phyloP scores from a whole-genome alignment of 2,329 filamentous ascomycete genomes.

The Talaromyces funiculosus region DNA sequence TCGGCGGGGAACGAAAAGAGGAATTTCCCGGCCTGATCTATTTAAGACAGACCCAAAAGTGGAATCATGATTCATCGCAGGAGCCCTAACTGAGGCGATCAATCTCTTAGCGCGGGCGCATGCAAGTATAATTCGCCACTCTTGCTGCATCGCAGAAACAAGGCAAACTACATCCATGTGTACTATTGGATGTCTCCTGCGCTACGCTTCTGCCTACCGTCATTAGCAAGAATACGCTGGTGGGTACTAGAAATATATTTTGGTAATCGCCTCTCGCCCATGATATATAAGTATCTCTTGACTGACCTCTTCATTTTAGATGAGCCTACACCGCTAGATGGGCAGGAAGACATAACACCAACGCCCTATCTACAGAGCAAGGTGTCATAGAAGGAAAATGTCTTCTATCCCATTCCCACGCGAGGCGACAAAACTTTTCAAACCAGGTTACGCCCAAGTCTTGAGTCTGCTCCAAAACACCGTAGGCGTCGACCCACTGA shows the following conservation, averaged over 20 bases:
- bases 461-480: conserved; percentile 6
- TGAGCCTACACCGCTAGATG: background rate
- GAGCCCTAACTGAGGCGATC: background rate
- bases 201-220: conserved; percentile 1
- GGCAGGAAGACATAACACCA: background rate
- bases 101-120: background rate
- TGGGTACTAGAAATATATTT: no score
- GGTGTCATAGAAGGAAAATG: background rate
- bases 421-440: conserved; percentile 11
- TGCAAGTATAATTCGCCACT: background rate
- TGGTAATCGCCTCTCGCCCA: background rate
- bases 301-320: background rate
- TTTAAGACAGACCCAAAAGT: no score
- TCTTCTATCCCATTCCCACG: conserved; percentile 5
- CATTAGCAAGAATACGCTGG: background rate
- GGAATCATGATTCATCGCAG: background rate
- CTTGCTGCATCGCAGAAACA: background rate
- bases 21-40: no score
- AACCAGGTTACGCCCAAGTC: conserved; percentile 10
- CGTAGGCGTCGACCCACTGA: conserved; percentile 13
- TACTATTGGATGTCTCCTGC: background rate
- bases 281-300: background rate
- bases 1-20: no score
- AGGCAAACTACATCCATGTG: background rate
- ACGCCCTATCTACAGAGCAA: background rate